These are phyloP conservation scores for Tarenaya hassleriana DNA, from an alignment of 345 rosid genomes.

Conservation along the genomic window DNA sequence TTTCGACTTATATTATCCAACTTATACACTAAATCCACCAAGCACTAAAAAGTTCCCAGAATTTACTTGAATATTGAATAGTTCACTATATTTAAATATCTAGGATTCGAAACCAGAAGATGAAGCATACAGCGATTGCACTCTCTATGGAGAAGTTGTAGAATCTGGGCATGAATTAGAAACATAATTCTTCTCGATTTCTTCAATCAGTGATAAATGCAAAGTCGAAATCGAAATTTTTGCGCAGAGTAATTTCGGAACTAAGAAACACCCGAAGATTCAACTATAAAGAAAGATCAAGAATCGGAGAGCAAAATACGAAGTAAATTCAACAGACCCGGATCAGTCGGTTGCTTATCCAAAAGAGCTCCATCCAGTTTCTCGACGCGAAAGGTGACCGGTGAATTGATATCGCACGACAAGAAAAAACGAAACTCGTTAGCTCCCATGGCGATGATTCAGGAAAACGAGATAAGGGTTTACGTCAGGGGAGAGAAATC, in stretches of 20 bases:
- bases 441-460: slow-evolving; percentile 41
- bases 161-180: background rate
- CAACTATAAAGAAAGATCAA: no score
- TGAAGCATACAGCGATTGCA: no score
- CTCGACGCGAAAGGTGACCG: slow-evolving; percentile 87
- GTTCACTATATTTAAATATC: no score
- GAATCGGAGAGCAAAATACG: no score
- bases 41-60: background rate
- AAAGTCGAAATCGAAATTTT: no score
- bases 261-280: no score
- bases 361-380: slow-evolving; percentile 72
- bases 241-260: no score
- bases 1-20: no score
- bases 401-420: slow-evolving; percentile 91
- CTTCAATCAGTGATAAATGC: background rate
- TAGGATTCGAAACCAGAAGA: no score
- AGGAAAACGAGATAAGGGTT: slow-evolving; percentile 16
- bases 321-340: slow-evolving; percentile 33
- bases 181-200: slow-evolving; percentile 11
- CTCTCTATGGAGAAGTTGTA: no score
- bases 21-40: background rate
- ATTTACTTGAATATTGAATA: no score
- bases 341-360: slow-evolving; percentile 35
- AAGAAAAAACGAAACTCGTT: slow-evolving; percentile 95
- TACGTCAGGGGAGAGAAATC: background rate